phyloP scores from a whole-genome alignment of 306 rosid genomes.

The Senna siamea region DNA sequence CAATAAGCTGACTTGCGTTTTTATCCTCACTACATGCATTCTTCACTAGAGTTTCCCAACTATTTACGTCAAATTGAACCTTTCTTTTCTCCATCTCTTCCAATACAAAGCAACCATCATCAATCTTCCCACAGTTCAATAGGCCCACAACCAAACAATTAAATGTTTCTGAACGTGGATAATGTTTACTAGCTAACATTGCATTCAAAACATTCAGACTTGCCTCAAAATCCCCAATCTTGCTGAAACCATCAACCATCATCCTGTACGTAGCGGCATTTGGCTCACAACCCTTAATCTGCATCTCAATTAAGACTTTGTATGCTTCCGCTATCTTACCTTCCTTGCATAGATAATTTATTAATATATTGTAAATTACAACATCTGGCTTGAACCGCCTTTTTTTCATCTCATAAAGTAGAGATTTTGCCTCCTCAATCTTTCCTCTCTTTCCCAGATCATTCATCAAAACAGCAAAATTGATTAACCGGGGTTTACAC shows the following conservation, averaged over 20 bases:
- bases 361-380: constrained; percentile 70
- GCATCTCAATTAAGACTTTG: constrained; percentile 77
- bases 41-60: constrained; percentile 65
- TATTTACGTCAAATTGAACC: constrained; percentile 46
- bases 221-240: constrained; percentile 58
- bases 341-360: constrained; percentile 82
- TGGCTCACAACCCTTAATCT: constrained; percentile 69
- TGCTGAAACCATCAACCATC: constrained; percentile 83
- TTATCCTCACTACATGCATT: constrained; percentile 53
- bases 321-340: constrained; percentile 74
- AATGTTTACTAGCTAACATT: constrained; percentile 71
- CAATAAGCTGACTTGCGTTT: constrained; percentile 44
- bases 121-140: constrained; percentile 59
- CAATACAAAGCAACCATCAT: constrained; percentile 71
- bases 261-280: constrained; percentile 83
- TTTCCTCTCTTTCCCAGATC: constrained; percentile 84
- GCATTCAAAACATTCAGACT: constrained; percentile 70
- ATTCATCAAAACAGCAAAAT: constrained; percentile 77
- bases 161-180: constrained; percentile 73
- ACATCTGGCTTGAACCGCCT: constrained; percentile 78
- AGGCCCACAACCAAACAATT: constrained; percentile 63
- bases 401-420: constrained; percentile 76
- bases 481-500: constrained; percentile 67
- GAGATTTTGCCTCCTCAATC: constrained; percentile 70
- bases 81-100: constrained; percentile 83